Evolutionary conservation across 768 basidiomycete species (phyloP).

Genomic region (Russula dissimulans): DNA sequence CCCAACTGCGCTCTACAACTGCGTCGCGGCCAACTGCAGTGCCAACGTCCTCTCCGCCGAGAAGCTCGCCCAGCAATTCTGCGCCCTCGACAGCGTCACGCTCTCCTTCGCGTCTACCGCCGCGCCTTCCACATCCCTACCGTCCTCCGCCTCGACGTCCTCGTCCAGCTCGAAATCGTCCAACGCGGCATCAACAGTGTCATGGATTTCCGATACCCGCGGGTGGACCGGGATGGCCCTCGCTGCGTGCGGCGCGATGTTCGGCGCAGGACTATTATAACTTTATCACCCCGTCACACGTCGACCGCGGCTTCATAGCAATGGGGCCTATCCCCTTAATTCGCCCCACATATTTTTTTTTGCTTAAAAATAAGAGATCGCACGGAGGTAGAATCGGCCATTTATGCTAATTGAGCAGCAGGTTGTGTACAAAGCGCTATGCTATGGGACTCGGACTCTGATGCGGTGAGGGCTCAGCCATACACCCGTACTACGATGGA

Average conservation of each 20-base stretch:
- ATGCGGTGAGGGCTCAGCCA: neutral
- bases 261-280: conserved; percentile 10
- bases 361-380: too few species aligned
- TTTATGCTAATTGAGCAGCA: neutral
- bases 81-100: conserved; percentile 31
- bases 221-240: neutral
- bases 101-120: conserved; percentile 32
- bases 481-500: neutral
- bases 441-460: too few species aligned
- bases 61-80: conserved; percentile 40
- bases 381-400: neutral
- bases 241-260: conserved; percentile 2
- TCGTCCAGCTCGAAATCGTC: neutral
- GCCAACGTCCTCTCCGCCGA: conserved; percentile 33
- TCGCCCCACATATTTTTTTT: neutral
- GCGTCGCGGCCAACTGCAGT: conserved; percentile 32
- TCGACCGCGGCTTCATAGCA: neutral
- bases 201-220: neutral
- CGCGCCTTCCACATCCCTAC: neutral
- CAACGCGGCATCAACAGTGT: neutral
- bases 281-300: neutral
- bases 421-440: too few species aligned
- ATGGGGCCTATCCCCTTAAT: neutral
- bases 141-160: neutral
- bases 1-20: conserved; percentile 30